phyloP scores from a whole-genome alignment of 1,284 basidiomycete species.

The Uromyces viciae-fabae region DNA sequence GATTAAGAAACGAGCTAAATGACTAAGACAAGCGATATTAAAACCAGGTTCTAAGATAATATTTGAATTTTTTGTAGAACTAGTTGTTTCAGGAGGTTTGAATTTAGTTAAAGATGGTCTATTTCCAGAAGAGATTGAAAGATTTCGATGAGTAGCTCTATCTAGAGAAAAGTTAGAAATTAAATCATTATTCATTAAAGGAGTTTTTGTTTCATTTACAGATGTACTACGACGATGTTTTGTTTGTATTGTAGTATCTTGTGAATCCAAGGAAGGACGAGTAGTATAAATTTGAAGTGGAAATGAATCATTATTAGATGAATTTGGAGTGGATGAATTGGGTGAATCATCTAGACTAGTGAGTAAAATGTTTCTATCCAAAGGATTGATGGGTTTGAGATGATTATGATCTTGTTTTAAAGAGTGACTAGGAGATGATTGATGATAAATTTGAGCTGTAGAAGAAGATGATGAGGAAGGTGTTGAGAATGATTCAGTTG shows the following conservation, averaged over 20 bases:
- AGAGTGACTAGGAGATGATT: background rate
- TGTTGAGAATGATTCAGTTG: background rate
- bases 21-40: constrained; percentile 58
- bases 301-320: background rate
- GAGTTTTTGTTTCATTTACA: background rate
- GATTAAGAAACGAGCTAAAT: constrained; percentile 78
- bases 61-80: too few species aligned
- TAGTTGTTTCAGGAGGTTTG: too few species aligned
- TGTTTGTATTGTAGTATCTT: background rate
- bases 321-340: background rate
- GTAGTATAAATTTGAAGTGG: constrained; percentile 30
- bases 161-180: constrained; percentile 16
- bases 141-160: background rate
- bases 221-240: constrained; percentile 3
- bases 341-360: background rate
- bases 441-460: too few species aligned
- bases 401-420: background rate
- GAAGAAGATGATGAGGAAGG: background rate
- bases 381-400: background rate
- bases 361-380: background rate
- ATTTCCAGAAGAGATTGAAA: background rate
- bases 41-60: constrained; percentile 24
- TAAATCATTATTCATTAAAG: background rate
- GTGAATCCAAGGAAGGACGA: constrained; percentile 5
- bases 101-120: too few species aligned